phyloP scores from a whole-genome alignment of 225 moss, liverwort and hornwort genomes.

The Pleurozium schreberi region DNA sequence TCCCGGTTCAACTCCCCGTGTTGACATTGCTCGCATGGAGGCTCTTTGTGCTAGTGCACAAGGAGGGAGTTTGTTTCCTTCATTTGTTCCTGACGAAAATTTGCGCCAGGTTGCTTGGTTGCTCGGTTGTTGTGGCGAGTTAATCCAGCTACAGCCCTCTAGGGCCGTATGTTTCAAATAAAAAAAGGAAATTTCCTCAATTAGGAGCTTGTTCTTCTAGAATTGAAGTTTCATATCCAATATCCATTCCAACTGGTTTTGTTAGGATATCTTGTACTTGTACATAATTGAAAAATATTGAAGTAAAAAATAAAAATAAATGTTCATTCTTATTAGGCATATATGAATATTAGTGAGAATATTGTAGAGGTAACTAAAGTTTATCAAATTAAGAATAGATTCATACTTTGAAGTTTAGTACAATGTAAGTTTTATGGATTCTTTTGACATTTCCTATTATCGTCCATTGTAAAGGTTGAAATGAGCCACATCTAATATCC shows the following conservation, averaged over 20 bases:
- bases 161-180: too few species aligned
- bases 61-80: too few species aligned
- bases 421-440: accelerated
- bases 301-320: neutral
- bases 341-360: neutral
- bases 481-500: accelerated
- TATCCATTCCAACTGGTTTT: neutral
- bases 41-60: too few species aligned
- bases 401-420: neutral
- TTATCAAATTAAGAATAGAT: neutral
- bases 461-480: neutral
- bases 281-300: neutral
- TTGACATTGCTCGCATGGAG: too few species aligned
- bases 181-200: too few species aligned
- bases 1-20: too few species aligned
- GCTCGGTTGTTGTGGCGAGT: too few species aligned
- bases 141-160: too few species aligned
- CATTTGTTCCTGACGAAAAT: too few species aligned
- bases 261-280: neutral
- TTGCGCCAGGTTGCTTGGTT: too few species aligned
- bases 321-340: neutral
- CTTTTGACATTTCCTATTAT: neutral
- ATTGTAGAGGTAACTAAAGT: neutral
- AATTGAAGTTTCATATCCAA: neutral
- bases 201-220: neutral